Base-by-base conservation (phyloP, 2,329 filamentous ascomycete genomes). In the Pleoardoris graminearum region DNA sequence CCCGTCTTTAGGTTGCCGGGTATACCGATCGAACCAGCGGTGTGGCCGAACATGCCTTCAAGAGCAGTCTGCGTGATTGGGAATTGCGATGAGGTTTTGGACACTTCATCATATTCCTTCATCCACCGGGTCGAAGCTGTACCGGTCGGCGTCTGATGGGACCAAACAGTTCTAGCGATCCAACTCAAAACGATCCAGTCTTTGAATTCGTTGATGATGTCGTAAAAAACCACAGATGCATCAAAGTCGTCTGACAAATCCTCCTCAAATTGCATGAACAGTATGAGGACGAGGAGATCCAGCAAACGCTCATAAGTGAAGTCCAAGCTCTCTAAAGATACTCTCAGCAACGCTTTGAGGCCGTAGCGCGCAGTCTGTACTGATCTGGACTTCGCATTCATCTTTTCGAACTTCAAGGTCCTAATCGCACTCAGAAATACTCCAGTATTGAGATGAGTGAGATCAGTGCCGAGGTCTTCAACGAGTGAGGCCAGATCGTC, bases 201-300 rank as follows among this genome's bases (percentile, higher is more conserved):
- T 45, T 72, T 70, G 48, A 75, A 68, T 23, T 67, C 61, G 33
- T 58, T 58, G 6, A 72, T 84, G 16, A 99, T 79, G 50, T 87
- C 82, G n/a, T 80, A 77, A 29, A 94, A 78, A 5, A 97, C 79
- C 41, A 83, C 63, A 5, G 64, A 61, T 6, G 70, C 80, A 64
- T 84, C 76, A 74, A 88, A 93, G 30, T 93, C 84, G 3, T 80
- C 77, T 2, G 84, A 84, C 14, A 89, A 83, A 35, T 90, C 85
- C 36, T 87, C 85, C 59, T 86, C 83, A 33, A 86, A 87, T 69
- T 94, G 88, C 80, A 97, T 88, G 71, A 97, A 91, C 8, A 94
- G 82, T 14, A 96, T 80, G 6, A 99, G 80, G 2, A 94, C 81
- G 2, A 97, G 77, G 52, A 97, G 83, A 66, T 93, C 91, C 57